phyloP scores from a whole-genome alignment of 2,329 filamentous ascomycete species.

The Sclerotinia glacialis region DNA sequence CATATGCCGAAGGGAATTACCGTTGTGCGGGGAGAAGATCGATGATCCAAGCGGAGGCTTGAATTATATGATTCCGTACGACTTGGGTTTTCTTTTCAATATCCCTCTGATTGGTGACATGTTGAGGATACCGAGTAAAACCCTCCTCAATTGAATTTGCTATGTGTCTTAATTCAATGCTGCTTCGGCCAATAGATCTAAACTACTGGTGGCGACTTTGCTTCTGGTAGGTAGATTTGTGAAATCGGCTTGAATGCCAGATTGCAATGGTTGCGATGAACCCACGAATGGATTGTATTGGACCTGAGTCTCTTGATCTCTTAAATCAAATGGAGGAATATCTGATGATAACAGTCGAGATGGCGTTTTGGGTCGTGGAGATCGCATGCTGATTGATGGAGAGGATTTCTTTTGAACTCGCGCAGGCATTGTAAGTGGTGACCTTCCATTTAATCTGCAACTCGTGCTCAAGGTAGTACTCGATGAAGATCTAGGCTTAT shows the following conservation, averaged over 20 bases:
- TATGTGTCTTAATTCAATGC: neutral
- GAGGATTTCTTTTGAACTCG: slow-evolving; percentile 13
- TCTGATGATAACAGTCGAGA: neutral
- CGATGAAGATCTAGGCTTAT: slow-evolving; percentile 34
- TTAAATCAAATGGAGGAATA: slow-evolving; percentile 1
- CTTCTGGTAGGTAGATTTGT: neutral
- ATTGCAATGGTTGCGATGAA: neutral
- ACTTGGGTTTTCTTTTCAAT: neutral
- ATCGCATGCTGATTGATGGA: slow-evolving; percentile 3
- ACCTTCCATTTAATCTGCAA: slow-evolving; percentile 11
- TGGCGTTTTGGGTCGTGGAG: neutral
- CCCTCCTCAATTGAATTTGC: neutral
- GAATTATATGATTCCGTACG: neutral
- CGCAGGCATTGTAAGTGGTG: slow-evolving; percentile 3
- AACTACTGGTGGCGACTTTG: neutral
- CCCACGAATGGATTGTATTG: no score
- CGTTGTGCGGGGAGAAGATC: neutral
- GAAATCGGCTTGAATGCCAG: neutral
- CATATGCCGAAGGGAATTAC: neutral
- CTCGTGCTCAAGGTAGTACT: neutral
- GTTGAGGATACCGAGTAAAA: neutral
- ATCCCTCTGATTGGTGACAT: neutral
- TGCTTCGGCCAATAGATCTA: slow-evolving; percentile 16
- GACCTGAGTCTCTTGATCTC: neutral
- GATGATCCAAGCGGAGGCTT: neutral